Evolutionary conservation across 2,329 filamentous ascomycete genomes (phyloP).

Genomic region (Colletotrichum euphorbiae): DNA sequence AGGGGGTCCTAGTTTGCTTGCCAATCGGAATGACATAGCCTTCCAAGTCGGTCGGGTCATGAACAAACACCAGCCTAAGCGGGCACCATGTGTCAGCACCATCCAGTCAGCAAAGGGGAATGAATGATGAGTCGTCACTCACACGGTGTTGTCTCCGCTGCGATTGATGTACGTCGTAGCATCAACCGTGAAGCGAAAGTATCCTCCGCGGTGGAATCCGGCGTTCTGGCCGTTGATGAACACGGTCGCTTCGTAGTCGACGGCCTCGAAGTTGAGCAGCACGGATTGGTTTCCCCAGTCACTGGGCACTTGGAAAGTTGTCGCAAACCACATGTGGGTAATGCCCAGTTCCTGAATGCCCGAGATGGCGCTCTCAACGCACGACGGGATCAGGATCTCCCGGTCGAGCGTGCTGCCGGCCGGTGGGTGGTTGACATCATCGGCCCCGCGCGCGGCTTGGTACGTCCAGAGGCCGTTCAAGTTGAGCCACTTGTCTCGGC

Average conservation of each 20-base stretch:
- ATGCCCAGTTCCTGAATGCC: conserved; percentile 58
- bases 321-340: conserved; percentile 62
- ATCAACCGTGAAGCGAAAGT: conserved; percentile 71
- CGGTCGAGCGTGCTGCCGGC: conserved; percentile 46
- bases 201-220: conserved; percentile 69
- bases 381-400: conserved; percentile 58
- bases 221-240: conserved; percentile 68
- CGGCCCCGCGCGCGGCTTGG: conserved; percentile 47
- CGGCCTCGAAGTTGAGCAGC: conserved; percentile 68
- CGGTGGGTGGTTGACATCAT: conserved; percentile 41
- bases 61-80: conserved; percentile 70
- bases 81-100: not conserved
- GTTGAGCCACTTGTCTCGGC: conserved; percentile 65
- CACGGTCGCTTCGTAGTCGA: conserved; percentile 68
- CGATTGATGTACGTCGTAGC: conserved; percentile 58
- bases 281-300: conserved; percentile 59
- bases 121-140: conserved; percentile 43
- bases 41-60: conserved; percentile 73
- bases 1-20: conserved; percentile 69
- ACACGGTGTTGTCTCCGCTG: conserved; percentile 66
- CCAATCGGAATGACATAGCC: conserved; percentile 71
- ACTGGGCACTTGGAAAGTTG: conserved; percentile 61
- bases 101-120: not conserved
- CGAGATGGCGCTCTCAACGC: conserved; percentile 60
- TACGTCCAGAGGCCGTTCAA: conserved; percentile 71